phyloP scores from a whole-genome alignment of 2,329 filamentous ascomycete species.

The Uncinocarpus reesii region DNA sequence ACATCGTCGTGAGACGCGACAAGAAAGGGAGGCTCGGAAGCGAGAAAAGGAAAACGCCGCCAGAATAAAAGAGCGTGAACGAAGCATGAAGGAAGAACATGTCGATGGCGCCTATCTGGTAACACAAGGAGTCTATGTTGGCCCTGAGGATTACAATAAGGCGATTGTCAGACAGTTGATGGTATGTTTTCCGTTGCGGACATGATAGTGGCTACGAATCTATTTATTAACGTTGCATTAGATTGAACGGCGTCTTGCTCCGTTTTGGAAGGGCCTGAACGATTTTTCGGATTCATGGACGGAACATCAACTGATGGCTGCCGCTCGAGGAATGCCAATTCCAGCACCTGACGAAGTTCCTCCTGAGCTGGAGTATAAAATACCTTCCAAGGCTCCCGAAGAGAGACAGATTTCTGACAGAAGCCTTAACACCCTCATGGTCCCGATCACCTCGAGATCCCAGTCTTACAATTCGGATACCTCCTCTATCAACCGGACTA shows the following conservation, averaged over 20 bases:
- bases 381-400: constrained; percentile 41
- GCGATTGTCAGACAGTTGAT: constrained; percentile 76
- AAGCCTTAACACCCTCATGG: constrained; percentile 61
- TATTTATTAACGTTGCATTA: constrained; percentile 32
- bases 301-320: constrained; percentile 88
- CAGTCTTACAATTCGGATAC: constrained; percentile 69
- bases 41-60: constrained; percentile 68
- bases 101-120: constrained; percentile 92
- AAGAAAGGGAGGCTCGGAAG: constrained; percentile 78
- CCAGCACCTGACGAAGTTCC: constrained; percentile 76
- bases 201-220: neutral
- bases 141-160: constrained; percentile 88
- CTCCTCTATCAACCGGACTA: constrained; percentile 50
- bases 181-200: constrained; percentile 43
- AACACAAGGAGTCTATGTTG: constrained; percentile 86
- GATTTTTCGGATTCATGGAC: constrained; percentile 85
- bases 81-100: constrained; percentile 81
- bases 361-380: constrained; percentile 50
- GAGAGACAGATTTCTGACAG: constrained; percentile 45
- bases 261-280: constrained; percentile 89
- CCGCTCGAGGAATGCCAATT: constrained; percentile 70
- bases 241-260: constrained; percentile 86
- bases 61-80: constrained; percentile 73
- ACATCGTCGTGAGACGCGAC: constrained; percentile 71
- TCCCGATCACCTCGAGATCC: constrained; percentile 67